Base-by-base conservation (phyloP, 139 green algal species). In the Spirogloea muscicola region DNA sequence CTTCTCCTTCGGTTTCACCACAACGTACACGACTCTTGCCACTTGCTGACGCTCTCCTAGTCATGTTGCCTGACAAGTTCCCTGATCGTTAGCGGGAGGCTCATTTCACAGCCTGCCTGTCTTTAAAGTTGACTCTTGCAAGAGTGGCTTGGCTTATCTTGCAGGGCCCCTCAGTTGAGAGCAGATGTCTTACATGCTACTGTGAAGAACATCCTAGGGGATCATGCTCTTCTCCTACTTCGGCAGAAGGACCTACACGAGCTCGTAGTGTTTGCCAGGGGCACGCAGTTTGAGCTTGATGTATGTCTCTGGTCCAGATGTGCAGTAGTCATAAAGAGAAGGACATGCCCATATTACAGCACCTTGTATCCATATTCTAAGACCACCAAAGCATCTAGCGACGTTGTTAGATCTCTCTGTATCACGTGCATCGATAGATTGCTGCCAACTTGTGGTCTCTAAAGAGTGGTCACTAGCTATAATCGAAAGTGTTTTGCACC, bases 1-100 rank as follows among this genome's bases (percentile, higher is more conserved):
- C 68, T 79, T 82, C 51, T 37, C 5, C 37, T 82, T 82, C 65
- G 75, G 75, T 29, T 80, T 82, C 75, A 80, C 75, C 37, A 55
- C 49, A 44, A 34, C 44, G 58, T 79, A n/a, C 43, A 52, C 16
- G 43, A 10, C 43, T 52, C 43, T 52, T 10, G 13, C 16, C 13
- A 10, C 43, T 16, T n/a, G 43, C 43, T 10, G 16, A 52, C 48
- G n/a, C 48, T 64, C 55, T 29, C 1, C 57, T 44, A 3, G 6
- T 34, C 2, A n/a, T 39, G 9, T 65, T 16, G 9, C 31, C 29
- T 39, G 7, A 16, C 5, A 55, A 55, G 46, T 55, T 55, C n/a
- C 46, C n/a, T 55, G n/a, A n/a, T 21, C 21, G 46, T 55, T 55
- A n/a, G 21, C n/a, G n/a, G 46, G 46, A n/a, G 21, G 21, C n/a